Evolutionary conservation across 192 early-diverging fungal species (phyloP).

Genomic region (Geranomyces variabilis): DNA sequence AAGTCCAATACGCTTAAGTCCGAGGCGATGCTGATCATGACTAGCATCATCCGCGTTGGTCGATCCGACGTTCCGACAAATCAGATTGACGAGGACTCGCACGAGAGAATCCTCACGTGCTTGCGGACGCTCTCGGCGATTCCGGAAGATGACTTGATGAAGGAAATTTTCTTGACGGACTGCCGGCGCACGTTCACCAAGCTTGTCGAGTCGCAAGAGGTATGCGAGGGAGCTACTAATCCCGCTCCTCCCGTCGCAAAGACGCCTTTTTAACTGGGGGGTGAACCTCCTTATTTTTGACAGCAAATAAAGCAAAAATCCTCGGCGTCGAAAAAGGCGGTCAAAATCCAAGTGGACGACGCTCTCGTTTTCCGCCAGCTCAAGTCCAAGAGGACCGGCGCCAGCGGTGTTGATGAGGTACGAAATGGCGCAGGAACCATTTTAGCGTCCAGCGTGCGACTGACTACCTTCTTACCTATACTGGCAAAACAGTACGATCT

Average conservation of each 20-base stretch:
- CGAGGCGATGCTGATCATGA: constrained; percentile 98
- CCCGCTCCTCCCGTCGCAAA: background rate
- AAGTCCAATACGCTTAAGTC: constrained; percentile 82
- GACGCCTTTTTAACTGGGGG: background rate
- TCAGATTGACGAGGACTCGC: constrained; percentile 97
- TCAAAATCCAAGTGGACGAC: constrained; percentile 84
- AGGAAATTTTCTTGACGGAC: constrained; percentile 66
- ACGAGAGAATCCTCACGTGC: constrained; percentile 88
- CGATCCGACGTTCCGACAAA: constrained; percentile 80
- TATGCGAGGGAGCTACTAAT: constrained; percentile 42
- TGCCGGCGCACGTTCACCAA: constrained; percentile 65
- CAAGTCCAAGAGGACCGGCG: constrained; percentile 68
- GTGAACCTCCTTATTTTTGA: background rate
- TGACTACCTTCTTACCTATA: no score
- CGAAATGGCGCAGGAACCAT: no score
- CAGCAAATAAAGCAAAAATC: constrained; percentile 64
- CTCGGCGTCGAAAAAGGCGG: constrained; percentile 63
- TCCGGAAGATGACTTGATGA: constrained; percentile 54
- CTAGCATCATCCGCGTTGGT: constrained; percentile 89
- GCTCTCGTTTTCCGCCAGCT: constrained; percentile 86
- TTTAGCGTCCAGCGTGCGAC: no score
- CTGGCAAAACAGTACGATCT: constrained; percentile 65
- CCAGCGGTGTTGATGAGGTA: constrained; percentile 65
- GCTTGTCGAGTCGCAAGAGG: constrained; percentile 72
- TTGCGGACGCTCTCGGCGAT: constrained; percentile 53